Evolutionary conservation across 129 eudicot genomes (phyloP), one percentile per base, ranked within the genome.

Genomic region (Flaveria bidentis): DNA sequence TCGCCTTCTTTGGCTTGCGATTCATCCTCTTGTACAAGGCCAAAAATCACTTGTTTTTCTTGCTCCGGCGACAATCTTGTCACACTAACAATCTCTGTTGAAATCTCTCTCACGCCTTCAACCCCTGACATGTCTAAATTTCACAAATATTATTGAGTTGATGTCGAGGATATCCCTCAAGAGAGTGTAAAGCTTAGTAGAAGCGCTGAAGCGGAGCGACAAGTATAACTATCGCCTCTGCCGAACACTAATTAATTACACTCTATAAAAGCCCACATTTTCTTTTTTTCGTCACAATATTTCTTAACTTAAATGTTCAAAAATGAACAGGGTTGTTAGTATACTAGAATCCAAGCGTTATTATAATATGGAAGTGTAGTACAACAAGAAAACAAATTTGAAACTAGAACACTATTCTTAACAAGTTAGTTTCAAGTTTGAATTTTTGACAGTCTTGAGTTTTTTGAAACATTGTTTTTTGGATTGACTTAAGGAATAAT

Each of bases 1-100:
- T 92, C 98, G 77, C 93, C 98, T 73, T 85, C 90, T 88, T 90
- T 90, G 61, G 90, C 85, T 4, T 78, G 86, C 72, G 89, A 65
- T 81, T 86, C 98, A 53, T 81, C 79, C 44, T 86, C 87, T 76
- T 66, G 25, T 0, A 84, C 25, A 64, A 90, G 79, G 80, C 81
- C 91, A 23, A 85, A 53, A 49, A 92, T 86, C 61, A 76, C 81
- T 65, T 70, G 77, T 68, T 78, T 86, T 76, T 93, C 92, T 72
- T 88, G 89, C 81, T 93, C 96, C 47, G 92, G 96, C 71, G 90
- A 81, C 72, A 75, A 72, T 80, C 73, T 81, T 76, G 72, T 17
- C 78, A 72, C 49, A 50, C 77, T 41, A 72, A 64, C 73, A 72
- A 50, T 66, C 26, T 50, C 36, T 25, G 83, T 63, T 17, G 69